phyloP scores from a whole-genome alignment of 768 basidiomycete species.

The Pleurotus giganteus region DNA sequence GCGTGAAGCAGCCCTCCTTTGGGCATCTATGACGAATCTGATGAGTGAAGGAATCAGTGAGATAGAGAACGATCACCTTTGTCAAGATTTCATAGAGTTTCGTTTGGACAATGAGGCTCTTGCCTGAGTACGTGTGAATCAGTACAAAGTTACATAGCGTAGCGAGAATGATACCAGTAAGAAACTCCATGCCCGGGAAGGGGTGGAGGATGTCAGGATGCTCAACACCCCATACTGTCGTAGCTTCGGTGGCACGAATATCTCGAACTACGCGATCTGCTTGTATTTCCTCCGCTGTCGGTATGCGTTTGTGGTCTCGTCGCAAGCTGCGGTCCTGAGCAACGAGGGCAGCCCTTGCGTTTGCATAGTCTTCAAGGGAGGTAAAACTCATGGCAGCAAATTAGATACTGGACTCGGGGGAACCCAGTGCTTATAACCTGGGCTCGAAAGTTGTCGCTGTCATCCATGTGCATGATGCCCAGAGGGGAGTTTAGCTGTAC shows the following conservation, averaged over 20 bases:
- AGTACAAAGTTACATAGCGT: background rate
- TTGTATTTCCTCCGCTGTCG: slow-evolving; percentile 37
- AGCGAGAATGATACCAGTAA: slow-evolving; percentile 47
- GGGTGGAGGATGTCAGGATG: slow-evolving; percentile 54
- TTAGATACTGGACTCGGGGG: background rate
- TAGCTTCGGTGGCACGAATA: slow-evolving; percentile 54
- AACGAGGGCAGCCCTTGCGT: slow-evolving; percentile 34
- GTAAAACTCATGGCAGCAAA: background rate
- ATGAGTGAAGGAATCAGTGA: background rate
- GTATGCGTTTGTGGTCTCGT: slow-evolving; percentile 36
- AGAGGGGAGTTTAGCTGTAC: no score
- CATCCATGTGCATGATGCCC: no score
- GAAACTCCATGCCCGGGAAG: slow-evolving; percentile 78
- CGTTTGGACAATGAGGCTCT: slow-evolving; percentile 57
- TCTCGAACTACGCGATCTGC: slow-evolving; percentile 58
- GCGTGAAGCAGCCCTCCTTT: slow-evolving; percentile 76
- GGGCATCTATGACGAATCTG: slow-evolving; percentile 54
- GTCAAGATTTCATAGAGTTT: slow-evolving; percentile 58
- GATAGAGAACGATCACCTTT: slow-evolving; percentile 37
- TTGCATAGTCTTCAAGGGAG: slow-evolving; percentile 26
- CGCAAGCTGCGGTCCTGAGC: slow-evolving; percentile 48
- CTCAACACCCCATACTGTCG: slow-evolving; percentile 57
- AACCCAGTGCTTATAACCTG: background rate
- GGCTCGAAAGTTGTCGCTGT: no score
- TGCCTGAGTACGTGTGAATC: slow-evolving; percentile 33